Evolutionary conservation across 2,329 filamentous ascomycete species (phyloP).

Genomic region (Fusarium sterilihyphosum): DNA sequence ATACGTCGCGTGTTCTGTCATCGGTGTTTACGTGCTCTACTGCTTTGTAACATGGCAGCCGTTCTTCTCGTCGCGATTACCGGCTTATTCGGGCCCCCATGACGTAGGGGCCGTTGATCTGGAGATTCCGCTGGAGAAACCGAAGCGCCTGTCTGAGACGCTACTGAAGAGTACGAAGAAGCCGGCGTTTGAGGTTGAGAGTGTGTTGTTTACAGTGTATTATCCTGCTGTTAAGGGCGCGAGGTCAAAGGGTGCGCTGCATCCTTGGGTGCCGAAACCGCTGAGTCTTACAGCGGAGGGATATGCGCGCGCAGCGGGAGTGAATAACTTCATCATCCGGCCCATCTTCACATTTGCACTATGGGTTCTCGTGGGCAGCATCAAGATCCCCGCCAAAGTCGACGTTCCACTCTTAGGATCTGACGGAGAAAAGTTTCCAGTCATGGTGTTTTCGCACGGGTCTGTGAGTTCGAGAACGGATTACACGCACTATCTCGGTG

Average conservation of each 20-base stretch:
- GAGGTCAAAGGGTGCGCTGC: conserved; percentile 43
- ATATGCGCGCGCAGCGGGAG: conserved; percentile 57
- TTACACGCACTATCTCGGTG: conserved; percentile 62
- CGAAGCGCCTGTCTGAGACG: conserved; percentile 46
- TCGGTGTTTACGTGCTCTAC: conserved; percentile 51
- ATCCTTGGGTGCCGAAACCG: conserved; percentile 58
- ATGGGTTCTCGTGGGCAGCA: conserved; percentile 53
- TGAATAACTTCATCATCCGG: conserved; percentile 55
- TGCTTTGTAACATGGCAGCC: conserved; percentile 53
- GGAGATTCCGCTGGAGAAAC: conserved; percentile 53
- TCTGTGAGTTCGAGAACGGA: conserved; percentile 61
- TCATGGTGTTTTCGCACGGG: conserved; percentile 64
- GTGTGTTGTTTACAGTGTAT: conserved; percentile 61
- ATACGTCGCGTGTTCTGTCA: conserved; percentile 45
- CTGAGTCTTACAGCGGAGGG: conserved; percentile 57
- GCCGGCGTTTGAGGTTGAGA: conserved; percentile 57
- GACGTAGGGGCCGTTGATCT: conserved; percentile 59
- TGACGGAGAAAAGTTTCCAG: conserved; percentile 48
- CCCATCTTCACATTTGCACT: conserved; percentile 56
- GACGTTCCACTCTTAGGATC: conserved; percentile 53
- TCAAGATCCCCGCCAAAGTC: conserved; percentile 59
- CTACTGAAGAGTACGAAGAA: conserved; percentile 48
- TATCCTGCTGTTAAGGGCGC: conserved; percentile 53
- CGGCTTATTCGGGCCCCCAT: conserved; percentile 56
- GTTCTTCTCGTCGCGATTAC: conserved; percentile 56